Evolutionary conservation across 108 stramenopile genomes (phyloP), one percentile per base, ranked within the genome.

Genomic region (Fragilaria crotonensis): DNA sequence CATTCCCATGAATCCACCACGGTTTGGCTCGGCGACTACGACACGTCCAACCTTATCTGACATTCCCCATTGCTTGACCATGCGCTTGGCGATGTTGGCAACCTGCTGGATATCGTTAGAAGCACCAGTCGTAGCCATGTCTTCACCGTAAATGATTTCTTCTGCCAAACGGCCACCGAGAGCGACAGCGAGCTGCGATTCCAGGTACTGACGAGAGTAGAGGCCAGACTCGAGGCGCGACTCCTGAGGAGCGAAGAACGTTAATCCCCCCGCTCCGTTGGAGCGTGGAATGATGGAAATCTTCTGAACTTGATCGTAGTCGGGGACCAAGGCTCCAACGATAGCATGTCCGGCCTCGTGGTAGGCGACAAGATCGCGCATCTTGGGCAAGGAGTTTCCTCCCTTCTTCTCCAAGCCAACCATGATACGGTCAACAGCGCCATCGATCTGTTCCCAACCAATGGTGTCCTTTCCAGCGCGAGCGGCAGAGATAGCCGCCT

Each of bases 11-110:
- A 89, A 88, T 19, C 85, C 83, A 27, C 70, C 74, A 49, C 58
- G 57, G 14, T 41, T 41, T 5, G 83, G 82, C 29, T 84, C 77
- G 4, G 73, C 49, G 25, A 95, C 62, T 18, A 86, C 92, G 32
- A 97, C 80, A 57, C 82, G 89, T 5, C 98, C 98, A 45, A 99
- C 77, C 51, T 73, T 72, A 54, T 90, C 83, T 66, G 78, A 83
- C 96, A 99, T 97, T 53, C 98, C 98, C 77, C 91, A 99, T 61
- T 96, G 83, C 52, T 85, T 83, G 57, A 97, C 92, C 97, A 99
- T 97, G 52, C 85, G 79, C 73, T 94, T 95, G 45, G 95, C 95
- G 63, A 87, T 87, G 63, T 79, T 85, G 3, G 95, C 81, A 52
- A 95, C 97, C 57, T 97, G 94, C 62, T 96, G 86, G 48, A 99